Conservation (phyloP, 768 basidiomycete species). For the Pholiota conissans region DNA sequence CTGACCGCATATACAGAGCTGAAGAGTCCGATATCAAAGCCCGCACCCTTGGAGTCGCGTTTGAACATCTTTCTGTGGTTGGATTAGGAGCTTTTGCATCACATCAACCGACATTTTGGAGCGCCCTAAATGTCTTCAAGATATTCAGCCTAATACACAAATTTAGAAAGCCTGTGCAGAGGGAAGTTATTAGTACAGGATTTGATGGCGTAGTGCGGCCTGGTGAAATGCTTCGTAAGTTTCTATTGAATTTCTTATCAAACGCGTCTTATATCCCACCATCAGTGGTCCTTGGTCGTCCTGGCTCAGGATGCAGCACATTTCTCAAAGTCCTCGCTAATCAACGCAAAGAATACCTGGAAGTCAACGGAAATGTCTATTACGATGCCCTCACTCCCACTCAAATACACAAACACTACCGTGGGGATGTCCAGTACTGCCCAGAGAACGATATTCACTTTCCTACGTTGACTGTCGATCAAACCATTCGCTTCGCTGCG, state of each 20-base stretch:
- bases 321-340: conserved; percentile 83
- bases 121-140: conserved; percentile 53
- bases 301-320: conserved; percentile 83
- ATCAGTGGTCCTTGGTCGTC: conserved; percentile 81
- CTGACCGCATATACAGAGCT: conserved; percentile 29
- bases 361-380: conserved; percentile 67
- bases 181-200: conserved; percentile 59
- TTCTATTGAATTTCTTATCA: neutral
- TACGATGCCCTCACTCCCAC: conserved; percentile 77
- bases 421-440: conserved; percentile 80
- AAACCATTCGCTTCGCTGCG: conserved; percentile 73
- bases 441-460: conserved; percentile 89
- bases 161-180: conserved; percentile 58
- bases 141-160: conserved; percentile 43
- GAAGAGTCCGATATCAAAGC: conserved; percentile 48
- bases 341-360: conserved; percentile 64
- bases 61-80: conserved; percentile 57
- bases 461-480: conserved; percentile 76
- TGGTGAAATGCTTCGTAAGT: conserved; percentile 79
- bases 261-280: neutral
- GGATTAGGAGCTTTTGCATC: conserved; percentile 58
- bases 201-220: conserved; percentile 67
- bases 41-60: conserved; percentile 61
- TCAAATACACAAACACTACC: conserved; percentile 62
- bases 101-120: conserved; percentile 60